Evolutionary conservation across 1,139 yeast species (phyloP).

Genomic region (Arxiozyma telluris): DNA sequence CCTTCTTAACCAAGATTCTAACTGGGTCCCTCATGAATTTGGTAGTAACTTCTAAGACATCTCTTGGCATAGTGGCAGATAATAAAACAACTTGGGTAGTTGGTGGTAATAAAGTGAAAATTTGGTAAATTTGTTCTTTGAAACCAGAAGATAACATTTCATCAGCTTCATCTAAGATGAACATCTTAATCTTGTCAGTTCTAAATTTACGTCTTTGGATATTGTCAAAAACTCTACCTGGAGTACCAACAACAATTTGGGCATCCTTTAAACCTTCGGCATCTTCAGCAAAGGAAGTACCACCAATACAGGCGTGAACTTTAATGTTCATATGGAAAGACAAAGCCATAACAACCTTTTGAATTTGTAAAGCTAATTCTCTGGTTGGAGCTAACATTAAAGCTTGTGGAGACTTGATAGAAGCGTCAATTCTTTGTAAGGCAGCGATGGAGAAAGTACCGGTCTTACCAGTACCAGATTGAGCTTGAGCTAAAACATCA

Average conservation of each 20-base stretch:
- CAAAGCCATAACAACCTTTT: constrained; percentile 87
- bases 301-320: constrained; percentile 98
- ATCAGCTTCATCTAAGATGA: constrained; percentile 98
- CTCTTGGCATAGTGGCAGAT: constrained; percentile 97
- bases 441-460: constrained; percentile 98
- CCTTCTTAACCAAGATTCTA: constrained; percentile 94
- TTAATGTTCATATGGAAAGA: constrained; percentile 90
- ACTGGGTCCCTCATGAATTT: constrained; percentile 97
- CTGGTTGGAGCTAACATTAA: constrained; percentile 97
- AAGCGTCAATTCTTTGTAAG: constrained; percentile 81
- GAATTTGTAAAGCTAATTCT: constrained; percentile 96
- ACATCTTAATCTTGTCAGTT: constrained; percentile 89
- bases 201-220: constrained; percentile 87
- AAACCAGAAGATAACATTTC: constrained; percentile 96
- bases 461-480: constrained; percentile 99
- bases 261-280: constrained; percentile 83
- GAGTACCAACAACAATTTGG: constrained; percentile 97
- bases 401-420: constrained; percentile 71
- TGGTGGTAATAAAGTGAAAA: constrained; percentile 88
- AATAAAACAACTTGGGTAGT: constrained; percentile 93
- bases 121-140: constrained; percentile 95
- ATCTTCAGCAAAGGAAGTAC: constrained; percentile 88
- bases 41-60: constrained; percentile 92
- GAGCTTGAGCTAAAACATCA: constrained; percentile 98
- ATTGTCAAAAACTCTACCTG: constrained; percentile 98